These are phyloP conservation scores for Fragaria nilgerrensis DNA, from an alignment of 306 rosid species.

Conservation along the genomic window DNA sequence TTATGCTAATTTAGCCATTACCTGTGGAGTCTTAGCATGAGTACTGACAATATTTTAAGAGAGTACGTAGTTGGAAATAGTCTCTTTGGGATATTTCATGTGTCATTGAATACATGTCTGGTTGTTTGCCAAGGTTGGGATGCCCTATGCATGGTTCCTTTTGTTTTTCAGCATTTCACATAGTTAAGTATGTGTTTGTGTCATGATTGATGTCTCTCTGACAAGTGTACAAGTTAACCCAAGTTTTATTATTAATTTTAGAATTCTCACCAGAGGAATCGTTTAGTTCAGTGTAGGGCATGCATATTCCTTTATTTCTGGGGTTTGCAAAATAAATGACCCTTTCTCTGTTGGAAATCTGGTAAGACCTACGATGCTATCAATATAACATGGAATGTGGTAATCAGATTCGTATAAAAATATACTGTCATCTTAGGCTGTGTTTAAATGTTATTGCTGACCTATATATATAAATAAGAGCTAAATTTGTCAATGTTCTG, in stretches of 20 bases:
- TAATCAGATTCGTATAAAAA: background rate
- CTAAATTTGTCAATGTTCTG: background rate
- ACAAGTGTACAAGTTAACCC: background rate
- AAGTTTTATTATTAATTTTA: background rate
- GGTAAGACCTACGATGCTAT: background rate
- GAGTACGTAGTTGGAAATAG: background rate
- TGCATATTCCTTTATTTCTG: background rate
- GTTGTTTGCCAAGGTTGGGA: background rate
- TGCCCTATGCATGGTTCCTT: background rate
- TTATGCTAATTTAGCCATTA: background rate
- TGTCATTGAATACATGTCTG: background rate
- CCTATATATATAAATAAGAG: background rate
- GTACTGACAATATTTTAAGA: background rate
- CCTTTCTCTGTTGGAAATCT: background rate
- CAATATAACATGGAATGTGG: background rate
- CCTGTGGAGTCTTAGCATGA: background rate
- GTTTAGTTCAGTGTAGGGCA: background rate
- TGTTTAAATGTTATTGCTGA: background rate
- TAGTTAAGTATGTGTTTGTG: background rate
- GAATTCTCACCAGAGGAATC: background rate
- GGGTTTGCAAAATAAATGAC: background rate
- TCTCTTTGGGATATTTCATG: background rate
- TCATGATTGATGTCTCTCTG: background rate
- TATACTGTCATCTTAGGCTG: background rate
- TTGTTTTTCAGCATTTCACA: background rate